Conservation (phyloP, 1,139 yeast genomes). For the Hansenula anomala region DNA sequence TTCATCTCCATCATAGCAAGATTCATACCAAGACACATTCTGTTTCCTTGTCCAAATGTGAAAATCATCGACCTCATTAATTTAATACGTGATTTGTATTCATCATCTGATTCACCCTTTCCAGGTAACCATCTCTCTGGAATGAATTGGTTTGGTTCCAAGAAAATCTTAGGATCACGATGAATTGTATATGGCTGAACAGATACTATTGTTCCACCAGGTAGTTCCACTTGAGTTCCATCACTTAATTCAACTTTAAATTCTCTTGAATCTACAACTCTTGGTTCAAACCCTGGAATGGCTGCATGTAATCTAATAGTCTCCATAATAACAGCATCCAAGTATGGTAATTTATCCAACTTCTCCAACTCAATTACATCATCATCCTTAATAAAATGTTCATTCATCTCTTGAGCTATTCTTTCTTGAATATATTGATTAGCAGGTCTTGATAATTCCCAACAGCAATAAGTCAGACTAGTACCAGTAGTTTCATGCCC, state of each 20-base stretch:
- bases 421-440: constrained; percentile 37
- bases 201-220: constrained; percentile 53
- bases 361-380: constrained; percentile 17
- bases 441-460: constrained; percentile 52
- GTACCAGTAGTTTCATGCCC: constrained; percentile 79
- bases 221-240: constrained; percentile 32
- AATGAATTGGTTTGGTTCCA: constrained; percentile 41
- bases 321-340: constrained; percentile 57
- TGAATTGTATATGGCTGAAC: constrained; percentile 67
- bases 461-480: constrained; percentile 54
- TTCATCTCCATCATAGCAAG: constrained; percentile 67
- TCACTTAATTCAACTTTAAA: constrained; percentile 16
- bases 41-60: constrained; percentile 71
- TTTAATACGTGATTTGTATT: constrained; percentile 35
- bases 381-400: constrained; percentile 14
- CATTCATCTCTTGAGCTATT: constrained; percentile 38
- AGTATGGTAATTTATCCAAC: constrained; percentile 47
- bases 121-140: constrained; percentile 61
- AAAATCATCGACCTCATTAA: constrained; percentile 51
- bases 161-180: constrained; percentile 42
- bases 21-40: constrained; percentile 74
- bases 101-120: constrained; percentile 29
- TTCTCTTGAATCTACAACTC: constrained; percentile 35
- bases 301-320: constrained; percentile 60
- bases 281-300: constrained; percentile 73